Percentiles rank a stretch among this genome's conserved stretches.
Conservation (phyloP, 1,284 basidiomycete species). For the Flammula alnicola region DNA sequence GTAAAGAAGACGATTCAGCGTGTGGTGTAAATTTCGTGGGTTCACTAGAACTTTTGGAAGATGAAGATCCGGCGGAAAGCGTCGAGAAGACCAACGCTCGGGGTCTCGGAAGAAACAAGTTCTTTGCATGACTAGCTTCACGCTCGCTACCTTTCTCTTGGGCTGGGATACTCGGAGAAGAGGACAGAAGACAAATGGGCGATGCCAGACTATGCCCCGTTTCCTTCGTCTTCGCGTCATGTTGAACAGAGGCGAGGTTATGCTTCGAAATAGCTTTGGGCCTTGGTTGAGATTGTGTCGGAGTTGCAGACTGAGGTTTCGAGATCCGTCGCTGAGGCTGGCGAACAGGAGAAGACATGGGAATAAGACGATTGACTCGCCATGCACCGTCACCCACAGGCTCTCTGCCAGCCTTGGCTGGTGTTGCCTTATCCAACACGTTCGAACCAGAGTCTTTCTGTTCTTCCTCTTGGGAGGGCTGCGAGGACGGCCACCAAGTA, state of each 20-base stretch:
- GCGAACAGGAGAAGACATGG: conserved; percentile 32
- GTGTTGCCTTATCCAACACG: background rate
- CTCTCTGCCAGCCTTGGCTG: conserved; percentile 12
- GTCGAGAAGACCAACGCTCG: conserved; percentile 10
- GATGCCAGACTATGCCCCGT: conserved; percentile 19
- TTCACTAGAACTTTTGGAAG: background rate
- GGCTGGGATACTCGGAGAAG: conserved; percentile 12
- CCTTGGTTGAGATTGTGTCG: background rate
- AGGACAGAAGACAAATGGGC: conserved; percentile 23
- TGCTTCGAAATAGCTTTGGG: background rate
- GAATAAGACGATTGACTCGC: conserved; percentile 29
- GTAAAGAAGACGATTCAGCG: no score
- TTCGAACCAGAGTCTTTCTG: background rate
- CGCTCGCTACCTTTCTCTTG: background rate
- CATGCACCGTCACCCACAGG: conserved; percentile 20
- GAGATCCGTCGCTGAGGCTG: background rate
- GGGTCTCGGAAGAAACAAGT: background rate
- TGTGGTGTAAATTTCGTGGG: no score
- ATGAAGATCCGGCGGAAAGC: background rate
- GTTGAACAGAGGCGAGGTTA: background rate
- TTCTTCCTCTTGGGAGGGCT: conserved; percentile 25
- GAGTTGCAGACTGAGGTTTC: conserved; percentile 1
- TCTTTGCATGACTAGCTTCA: background rate
- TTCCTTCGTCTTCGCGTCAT: no score
- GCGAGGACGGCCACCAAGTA: conserved; percentile 35